These are phyloP conservation scores for Pythium aquatile DNA, from an alignment of 352 stramenopile genomes.

Conservation along the genomic window DNA sequence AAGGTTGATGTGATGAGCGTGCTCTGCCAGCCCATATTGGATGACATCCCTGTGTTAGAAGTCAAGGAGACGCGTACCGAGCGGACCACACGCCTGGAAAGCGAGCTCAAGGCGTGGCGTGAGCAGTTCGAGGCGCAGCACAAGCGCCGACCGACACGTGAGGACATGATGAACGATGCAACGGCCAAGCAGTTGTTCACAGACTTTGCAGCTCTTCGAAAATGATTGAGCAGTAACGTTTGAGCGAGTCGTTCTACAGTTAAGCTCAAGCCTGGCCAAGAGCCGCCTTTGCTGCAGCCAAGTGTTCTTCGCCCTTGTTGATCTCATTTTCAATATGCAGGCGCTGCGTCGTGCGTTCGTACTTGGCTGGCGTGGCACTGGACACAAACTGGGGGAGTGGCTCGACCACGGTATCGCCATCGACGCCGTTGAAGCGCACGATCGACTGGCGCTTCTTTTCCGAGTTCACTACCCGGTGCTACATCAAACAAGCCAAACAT, in stretches of 20 bases:
- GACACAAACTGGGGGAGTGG: slow-evolving; percentile 63
- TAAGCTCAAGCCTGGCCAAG: slow-evolving; percentile 27
- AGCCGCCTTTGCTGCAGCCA: slow-evolving; percentile 57
- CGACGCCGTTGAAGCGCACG: slow-evolving; percentile 77
- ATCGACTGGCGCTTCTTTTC: slow-evolving; percentile 79
- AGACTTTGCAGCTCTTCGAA: slow-evolving; percentile 68
- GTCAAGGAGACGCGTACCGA: slow-evolving; percentile 54
- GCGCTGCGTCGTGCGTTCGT: slow-evolving; percentile 38
- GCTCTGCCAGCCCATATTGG: slow-evolving; percentile 79
- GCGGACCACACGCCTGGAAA: slow-evolving; percentile 59
- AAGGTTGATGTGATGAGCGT: slow-evolving; percentile 84
- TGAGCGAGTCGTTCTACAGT: not conserved
- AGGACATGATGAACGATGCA: slow-evolving; percentile 65
- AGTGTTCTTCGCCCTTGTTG: slow-evolving; percentile 68
- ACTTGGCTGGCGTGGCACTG: slow-evolving; percentile 47
- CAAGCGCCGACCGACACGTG: slow-evolving; percentile 49
- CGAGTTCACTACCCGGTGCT: slow-evolving; percentile 80
- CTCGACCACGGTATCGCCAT: slow-evolving; percentile 68
- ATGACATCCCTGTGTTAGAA: slow-evolving; percentile 45
- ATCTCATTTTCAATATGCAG: slow-evolving; percentile 42
- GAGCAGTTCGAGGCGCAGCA: slow-evolving; percentile 54
- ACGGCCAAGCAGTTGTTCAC: slow-evolving; percentile 61
- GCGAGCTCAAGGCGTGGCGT: slow-evolving; percentile 62
- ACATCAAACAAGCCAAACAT: not conserved
- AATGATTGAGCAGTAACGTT: slow-evolving; percentile 33